Base-by-base conservation (phyloP, 768 basidiomycete species). In the Boletus reticuloceps region DNA sequence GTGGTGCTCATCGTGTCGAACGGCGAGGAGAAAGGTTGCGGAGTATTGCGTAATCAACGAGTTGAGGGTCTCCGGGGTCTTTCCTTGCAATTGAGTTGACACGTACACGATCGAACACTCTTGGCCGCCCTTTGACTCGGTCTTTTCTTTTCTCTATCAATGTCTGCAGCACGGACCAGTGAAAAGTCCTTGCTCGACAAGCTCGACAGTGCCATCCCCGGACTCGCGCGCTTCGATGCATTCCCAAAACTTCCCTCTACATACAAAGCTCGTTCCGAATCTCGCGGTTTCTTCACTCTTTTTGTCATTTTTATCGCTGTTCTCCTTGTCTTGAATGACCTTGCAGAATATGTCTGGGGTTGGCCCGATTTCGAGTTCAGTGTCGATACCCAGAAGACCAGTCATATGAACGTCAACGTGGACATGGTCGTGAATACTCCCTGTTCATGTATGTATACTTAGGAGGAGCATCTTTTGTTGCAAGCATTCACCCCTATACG, bases 391-490 rank as follows among this genome's bases (percentile, higher is more conserved):
- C 79, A 82, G 52, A 73, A 78, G 36, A 71, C 72, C 12, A 83
- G 80, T 57, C 84, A 77, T 50, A 76, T 99, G 77, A 83, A 85
- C 61, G 78, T 99, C 60, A 98, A 99, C 70, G 80, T 98, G 51
- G 96, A 99, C 74, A 72, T 98, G 74, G 83, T 90, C 25, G 89
- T 98, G 37, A 90, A 91, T 62, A 97, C 94, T 82, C 94, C 93
- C 3, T 98, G 95, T 74, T 78, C 80, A 72, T 92, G 94, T 96
- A 70, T 73, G 93, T 83, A n/a, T n/a, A 14, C 6, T n/a, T 6
- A 4, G n/a, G 16, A 7, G 45, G 16, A 10, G 41, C n/a, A 22
- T 13, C 11, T 6, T 29, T 27, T 1, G 0, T 12, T 32, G 22
- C 14, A 22, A 6, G 7, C 25, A 22, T 51, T 65, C 48, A 53